phyloP scores from a whole-genome alignment of 345 rosid species.

The Sonneratia caseolaris region DNA sequence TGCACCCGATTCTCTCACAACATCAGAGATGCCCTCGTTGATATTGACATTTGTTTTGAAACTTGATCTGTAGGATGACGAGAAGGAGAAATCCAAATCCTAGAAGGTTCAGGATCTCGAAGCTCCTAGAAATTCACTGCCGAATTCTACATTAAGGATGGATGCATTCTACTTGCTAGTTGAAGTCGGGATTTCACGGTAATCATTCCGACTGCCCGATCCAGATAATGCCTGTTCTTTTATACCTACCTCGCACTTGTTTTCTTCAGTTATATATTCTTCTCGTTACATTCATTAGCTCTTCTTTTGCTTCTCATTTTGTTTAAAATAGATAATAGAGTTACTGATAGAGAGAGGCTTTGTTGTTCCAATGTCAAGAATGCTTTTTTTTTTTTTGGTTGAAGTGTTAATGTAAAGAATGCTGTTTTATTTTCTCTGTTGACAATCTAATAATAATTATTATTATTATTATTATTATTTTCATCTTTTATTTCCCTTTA shows the following conservation, averaged over 20 bases:
- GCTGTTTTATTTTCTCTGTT: too few species aligned
- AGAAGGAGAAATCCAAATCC: constrained; percentile 26
- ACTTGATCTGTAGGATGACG: constrained; percentile 31
- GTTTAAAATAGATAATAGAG: too few species aligned
- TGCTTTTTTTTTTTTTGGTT: too few species aligned
- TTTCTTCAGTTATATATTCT: not conserved
- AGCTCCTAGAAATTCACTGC: not conserved
- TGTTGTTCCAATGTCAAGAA: too few species aligned
- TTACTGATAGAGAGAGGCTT: too few species aligned
- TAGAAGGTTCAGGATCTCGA: not conserved
- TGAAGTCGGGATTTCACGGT: not conserved
- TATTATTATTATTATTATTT: too few species aligned
- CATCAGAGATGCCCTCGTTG: too few species aligned
- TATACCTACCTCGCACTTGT: not conserved
- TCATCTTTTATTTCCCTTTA: too few species aligned
- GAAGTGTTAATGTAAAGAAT: too few species aligned
- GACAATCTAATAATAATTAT: too few species aligned
- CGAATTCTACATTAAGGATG: not conserved
- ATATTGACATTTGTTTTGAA: not conserved
- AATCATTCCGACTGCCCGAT: not conserved
- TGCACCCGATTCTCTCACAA: not conserved
- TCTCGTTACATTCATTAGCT: not conserved
- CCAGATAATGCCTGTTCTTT: not conserved
- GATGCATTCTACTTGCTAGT: not conserved
- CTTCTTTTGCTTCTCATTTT: not conserved